These are phyloP conservation scores for Amanita inopinata DNA, from an alignment of 768 basidiomycete genomes.

Conservation along the genomic window DNA sequence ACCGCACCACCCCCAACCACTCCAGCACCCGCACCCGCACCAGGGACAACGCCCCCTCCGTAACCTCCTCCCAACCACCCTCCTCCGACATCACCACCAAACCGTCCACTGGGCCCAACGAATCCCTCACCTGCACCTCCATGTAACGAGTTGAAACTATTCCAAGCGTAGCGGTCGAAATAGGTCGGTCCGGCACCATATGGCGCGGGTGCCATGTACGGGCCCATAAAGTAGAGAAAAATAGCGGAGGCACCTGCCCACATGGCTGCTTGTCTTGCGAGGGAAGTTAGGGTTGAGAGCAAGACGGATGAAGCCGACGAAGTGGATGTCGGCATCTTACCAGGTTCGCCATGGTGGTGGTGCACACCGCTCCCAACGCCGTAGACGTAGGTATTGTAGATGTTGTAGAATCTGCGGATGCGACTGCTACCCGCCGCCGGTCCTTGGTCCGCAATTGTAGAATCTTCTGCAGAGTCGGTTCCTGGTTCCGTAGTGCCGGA, in stretches of 20 bases:
- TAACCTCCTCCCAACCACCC: conserved; percentile 3
- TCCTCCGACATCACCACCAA: too few species aligned
- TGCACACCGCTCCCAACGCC: conserved; percentile 17
- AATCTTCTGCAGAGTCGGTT: background rate
- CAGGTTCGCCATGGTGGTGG: background rate
- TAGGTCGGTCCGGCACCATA: conserved; percentile 51
- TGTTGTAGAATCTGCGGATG: conserved; percentile 66
- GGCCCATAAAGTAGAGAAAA: conserved; percentile 51
- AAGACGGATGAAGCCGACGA: conserved; percentile 16
- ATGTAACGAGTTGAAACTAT: conserved; percentile 60
- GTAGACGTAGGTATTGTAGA: conserved; percentile 69
- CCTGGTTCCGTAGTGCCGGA: background rate
- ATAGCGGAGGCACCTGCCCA: conserved; percentile 56
- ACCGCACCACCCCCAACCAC: conserved; percentile 14
- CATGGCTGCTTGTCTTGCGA: conserved; percentile 40
- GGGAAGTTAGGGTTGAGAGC: conserved; percentile 13
- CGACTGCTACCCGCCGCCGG: conserved; percentile 17
- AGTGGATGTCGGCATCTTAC: conserved; percentile 26
- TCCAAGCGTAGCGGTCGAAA: conserved; percentile 74
- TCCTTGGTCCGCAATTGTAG: conserved; percentile 13
- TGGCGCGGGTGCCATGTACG: conserved; percentile 47
- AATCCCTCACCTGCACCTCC: conserved; percentile 66
- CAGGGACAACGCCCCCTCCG: conserved; percentile 9
- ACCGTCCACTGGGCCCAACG: conserved; percentile 3
- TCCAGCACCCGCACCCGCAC: conserved; percentile 2